Conservation (phyloP, 2,329 filamentous ascomycete species). For the Cordyceps javanica region DNA sequence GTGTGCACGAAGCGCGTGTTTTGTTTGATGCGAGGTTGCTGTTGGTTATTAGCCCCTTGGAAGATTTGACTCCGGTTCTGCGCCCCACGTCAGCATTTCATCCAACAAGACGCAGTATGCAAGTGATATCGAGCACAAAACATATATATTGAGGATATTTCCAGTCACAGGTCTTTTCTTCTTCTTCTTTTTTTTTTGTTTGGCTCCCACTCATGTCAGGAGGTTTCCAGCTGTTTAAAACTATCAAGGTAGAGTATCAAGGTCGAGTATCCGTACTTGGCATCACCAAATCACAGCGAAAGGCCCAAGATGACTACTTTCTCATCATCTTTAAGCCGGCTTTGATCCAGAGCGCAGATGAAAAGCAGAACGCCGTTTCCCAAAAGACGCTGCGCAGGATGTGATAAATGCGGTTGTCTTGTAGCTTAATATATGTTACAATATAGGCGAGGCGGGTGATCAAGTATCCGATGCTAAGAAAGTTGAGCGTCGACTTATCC, state of each 20-base stretch:
- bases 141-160: background rate
- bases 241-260: too few relatives aligned
- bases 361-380: conserved; percentile 12
- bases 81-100: background rate
- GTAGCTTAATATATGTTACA: conserved; percentile 30
- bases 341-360: background rate
- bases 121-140: background rate
- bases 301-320: background rate
- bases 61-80: background rate
- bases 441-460: conserved; percentile 28
- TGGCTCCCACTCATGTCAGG: background rate
- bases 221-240: too few relatives aligned
- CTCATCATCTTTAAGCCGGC: background rate
- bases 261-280: too few relatives aligned
- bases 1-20: background rate
- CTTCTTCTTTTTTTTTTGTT: background rate
- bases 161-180: too few relatives aligned
- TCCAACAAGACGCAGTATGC: background rate
- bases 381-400: conserved; percentile 28
- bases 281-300: background rate
- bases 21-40: conserved; percentile 6
- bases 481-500: conserved; percentile 25
- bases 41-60: background rate
- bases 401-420: conserved; percentile 30
- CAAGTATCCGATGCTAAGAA: conserved; percentile 27